phyloP scores from a whole-genome alignment of 106 monocot genomes.

The Dendrobium nobile region DNA sequence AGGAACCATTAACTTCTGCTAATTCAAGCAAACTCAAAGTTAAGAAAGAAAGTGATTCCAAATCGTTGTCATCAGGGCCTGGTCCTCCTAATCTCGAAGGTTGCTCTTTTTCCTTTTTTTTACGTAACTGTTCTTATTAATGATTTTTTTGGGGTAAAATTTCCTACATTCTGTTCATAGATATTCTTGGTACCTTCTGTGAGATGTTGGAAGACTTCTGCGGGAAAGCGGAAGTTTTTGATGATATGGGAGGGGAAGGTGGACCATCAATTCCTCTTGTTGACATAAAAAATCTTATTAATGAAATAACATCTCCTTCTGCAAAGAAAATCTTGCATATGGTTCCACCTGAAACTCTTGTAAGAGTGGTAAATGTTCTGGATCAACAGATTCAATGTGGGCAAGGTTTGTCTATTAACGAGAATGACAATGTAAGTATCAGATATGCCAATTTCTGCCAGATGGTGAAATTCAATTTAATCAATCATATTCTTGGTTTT shows the following conservation, averaged over 20 bases:
- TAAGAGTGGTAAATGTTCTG: conserved; percentile 67
- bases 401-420: conserved; percentile 75
- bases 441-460: background rate
- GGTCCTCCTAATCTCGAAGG: conserved; percentile 62
- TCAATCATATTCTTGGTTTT: background rate
- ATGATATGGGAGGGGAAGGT: conserved; percentile 44
- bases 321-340: conserved; percentile 66
- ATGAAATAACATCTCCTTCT: conserved; percentile 61
- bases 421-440: conserved; percentile 60
- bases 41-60: conserved; percentile 57
- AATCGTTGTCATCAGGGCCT: conserved; percentile 30
- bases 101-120: conserved; percentile 14
- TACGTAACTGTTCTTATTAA: background rate
- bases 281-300: conserved; percentile 66
- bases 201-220: conserved; percentile 82
- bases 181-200: conserved; percentile 45
- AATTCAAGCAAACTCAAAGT: conserved; percentile 57
- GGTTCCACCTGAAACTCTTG: conserved; percentile 60
- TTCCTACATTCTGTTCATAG: conserved; percentile 21
- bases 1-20: conserved; percentile 34
- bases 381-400: conserved; percentile 80
- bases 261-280: conserved; percentile 43
- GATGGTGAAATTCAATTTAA: background rate
- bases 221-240: conserved; percentile 65
- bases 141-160: background rate